Conservation (phyloP, 331 rosid genomes). For the Dryas integrifolia region DNA sequence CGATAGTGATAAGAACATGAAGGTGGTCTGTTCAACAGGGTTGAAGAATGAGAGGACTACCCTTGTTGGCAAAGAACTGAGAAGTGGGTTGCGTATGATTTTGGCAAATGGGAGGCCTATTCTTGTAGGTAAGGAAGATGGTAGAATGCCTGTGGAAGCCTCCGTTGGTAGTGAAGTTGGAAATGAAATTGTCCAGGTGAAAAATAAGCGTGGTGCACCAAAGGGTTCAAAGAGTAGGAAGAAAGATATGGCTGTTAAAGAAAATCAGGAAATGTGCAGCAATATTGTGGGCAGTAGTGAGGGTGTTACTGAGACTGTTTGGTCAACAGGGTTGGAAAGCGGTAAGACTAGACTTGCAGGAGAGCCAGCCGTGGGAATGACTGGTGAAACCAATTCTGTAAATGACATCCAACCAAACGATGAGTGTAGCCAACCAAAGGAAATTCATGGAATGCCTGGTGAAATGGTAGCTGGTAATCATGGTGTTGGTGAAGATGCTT, state of each 20-base stretch:
- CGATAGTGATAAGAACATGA: background rate
- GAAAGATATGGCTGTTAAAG: background rate
- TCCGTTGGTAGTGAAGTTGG: background rate
- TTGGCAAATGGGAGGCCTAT: background rate
- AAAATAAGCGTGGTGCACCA: slow-evolving; percentile 23
- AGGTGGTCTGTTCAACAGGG: background rate
- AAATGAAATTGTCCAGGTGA: slow-evolving; percentile 4
- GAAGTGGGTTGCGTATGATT: background rate
- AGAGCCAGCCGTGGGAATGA: background rate
- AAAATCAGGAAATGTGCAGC: background rate
- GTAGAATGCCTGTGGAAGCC: background rate
- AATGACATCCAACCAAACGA: background rate
- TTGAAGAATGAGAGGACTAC: background rate
- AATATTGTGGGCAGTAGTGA: background rate
- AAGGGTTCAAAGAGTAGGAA: slow-evolving; percentile 19
- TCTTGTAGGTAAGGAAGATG: slow-evolving; percentile 6
- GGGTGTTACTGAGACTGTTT: background rate
- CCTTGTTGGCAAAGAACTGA: background rate
- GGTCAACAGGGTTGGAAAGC: background rate
- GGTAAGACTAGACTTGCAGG: background rate
- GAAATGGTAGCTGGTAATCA: background rate
- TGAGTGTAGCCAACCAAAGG: background rate
- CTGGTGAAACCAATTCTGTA: background rate
- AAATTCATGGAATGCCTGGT: background rate
- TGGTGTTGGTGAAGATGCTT: background rate